phyloP scores from a whole-genome alignment of 768 basidiomycete species.

The Galerina marginata region DNA sequence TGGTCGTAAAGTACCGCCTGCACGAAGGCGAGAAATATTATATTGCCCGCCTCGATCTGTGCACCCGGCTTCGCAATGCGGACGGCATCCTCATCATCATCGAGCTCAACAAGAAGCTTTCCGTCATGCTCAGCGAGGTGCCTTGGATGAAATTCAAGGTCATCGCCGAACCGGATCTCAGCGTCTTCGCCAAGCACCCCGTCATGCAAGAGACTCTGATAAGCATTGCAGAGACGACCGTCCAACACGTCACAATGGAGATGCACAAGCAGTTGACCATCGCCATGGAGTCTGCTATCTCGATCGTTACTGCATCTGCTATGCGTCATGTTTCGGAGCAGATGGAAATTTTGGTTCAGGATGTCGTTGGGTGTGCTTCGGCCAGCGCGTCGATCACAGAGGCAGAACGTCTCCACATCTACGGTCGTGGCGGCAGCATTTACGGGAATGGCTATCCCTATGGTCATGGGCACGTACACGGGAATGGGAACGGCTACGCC shows the following conservation, averaged over 20 bases:
- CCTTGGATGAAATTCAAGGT: conserved; percentile 35
- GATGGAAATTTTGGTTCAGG: conserved; percentile 19
- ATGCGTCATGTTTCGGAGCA: conserved; percentile 22
- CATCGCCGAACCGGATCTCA: conserved; percentile 30
- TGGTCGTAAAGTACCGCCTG: conserved; percentile 18
- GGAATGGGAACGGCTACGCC: background rate
- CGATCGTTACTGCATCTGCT: conserved; percentile 22
- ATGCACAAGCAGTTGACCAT: conserved; percentile 25
- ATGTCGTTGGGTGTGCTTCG: conserved; percentile 15
- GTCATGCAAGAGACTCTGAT: conserved; percentile 25
- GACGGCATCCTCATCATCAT: conserved; percentile 22
- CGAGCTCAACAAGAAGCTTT: conserved; percentile 26
- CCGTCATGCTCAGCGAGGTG: conserved; percentile 29
- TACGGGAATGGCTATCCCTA: conserved; percentile 6
- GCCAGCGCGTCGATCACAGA: conserved; percentile 24
- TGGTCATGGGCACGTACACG: conserved; percentile 1
- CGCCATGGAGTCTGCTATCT: conserved; percentile 25
- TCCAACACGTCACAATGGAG: conserved; percentile 22
- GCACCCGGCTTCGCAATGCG: conserved; percentile 19
- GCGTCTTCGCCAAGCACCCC: conserved; percentile 24
- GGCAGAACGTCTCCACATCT: conserved; percentile 21
- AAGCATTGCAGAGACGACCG: conserved; percentile 26
- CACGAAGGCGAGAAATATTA: conserved; percentile 16
- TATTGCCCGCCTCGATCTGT: conserved; percentile 20
- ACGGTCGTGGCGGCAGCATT: conserved; percentile 1